Evolutionary conservation across 257 asterid genomes (phyloP), one percentile per base, ranked within the genome.

Genomic region (Gynochthodes officinalis): DNA sequence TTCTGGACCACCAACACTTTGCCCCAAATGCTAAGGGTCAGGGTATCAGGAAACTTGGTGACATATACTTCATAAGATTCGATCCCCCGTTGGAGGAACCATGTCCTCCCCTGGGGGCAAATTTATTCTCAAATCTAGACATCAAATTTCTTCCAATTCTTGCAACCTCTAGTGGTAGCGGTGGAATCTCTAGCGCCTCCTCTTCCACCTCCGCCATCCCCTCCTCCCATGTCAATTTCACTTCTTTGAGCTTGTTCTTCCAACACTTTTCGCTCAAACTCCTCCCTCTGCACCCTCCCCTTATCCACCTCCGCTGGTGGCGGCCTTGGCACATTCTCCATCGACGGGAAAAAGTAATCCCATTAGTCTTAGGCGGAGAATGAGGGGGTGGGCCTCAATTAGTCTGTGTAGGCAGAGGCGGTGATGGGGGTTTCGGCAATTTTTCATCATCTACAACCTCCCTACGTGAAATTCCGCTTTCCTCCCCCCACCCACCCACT

Each of bases 251-350:
- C 82, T 73, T 80, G 84, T 67, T 85, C 96, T 18, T 83, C 84
- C 25, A 81, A 77, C 88, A 83, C 77, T 80, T 82, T 87, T 67
- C 85, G 80, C 49, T 86, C 88, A 5, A 82, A 83, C 55, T 87
- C 91, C 80, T 87, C 91, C 69, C 88, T 81, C 73, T 86, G 88
- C 18, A 59, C 69, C 28, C 82, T 71, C 69, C 65, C 78, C 83
- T 87, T 93, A 13, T 86, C 97, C 74, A 78, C 84, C 78, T 86
- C 97, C 8, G 83, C 90, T 27, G 90, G 72, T 3, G 92, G 83
- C 4, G 96, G 84, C 11, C 92, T 89, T 0, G 96, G 89, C 1
- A 89, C 77, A 67, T 89, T 72, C 11, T 85, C 96, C 80, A 74
- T 80, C 5, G 87, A 48, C 27, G 79, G 71, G 57, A 88, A 87